A percentile compares a stretch with the other conserved stretches of the same genome.
These are phyloP conservation scores for Pachysandra terminalis DNA, from an alignment of 164 flowering plant species.

Conservation along the genomic window DNA sequence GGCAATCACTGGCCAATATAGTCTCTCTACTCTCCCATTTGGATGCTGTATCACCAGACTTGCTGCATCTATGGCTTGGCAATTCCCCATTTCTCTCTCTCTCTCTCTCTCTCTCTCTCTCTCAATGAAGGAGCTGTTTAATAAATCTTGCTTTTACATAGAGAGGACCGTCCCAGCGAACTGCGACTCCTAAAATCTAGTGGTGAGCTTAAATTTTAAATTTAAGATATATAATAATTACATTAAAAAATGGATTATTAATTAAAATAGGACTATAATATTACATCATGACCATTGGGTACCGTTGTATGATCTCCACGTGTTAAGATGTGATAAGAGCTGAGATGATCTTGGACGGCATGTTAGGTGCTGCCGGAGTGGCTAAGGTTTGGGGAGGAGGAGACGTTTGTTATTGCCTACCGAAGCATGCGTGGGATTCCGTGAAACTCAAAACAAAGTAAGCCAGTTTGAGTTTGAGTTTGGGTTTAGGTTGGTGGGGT, in stretches of 20 bases:
- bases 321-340: conserved; percentile 3
- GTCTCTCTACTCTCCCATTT: conserved; percentile 57
- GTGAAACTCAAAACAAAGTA: neutral
- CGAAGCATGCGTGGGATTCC: conserved; percentile 25
- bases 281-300: conserved; percentile 4
- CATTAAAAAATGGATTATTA: too few relatives aligned
- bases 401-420: neutral
- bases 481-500: conserved; percentile 1
- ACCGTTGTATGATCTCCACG: conserved; percentile 11
- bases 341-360: conserved; percentile 5
- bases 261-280: neutral
- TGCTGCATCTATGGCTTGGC: conserved; percentile 89
- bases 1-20: conserved; percentile 66
- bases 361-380: conserved; percentile 1
- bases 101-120: conserved; percentile 19
- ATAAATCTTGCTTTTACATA: too few relatives aligned
- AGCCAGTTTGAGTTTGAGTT: too few relatives aligned
- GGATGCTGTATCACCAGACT: conserved; percentile 73
- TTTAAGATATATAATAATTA: too few relatives aligned
- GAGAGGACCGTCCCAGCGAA: neutral
- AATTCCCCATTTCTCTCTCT: conserved; percentile 63
- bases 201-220: too few relatives aligned
- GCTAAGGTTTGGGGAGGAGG: neutral
- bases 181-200: too few relatives aligned
- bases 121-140: conserved; percentile 6